phyloP scores from a whole-genome alignment of 306 rosid genomes.

The Quercus agrifolia region DNA sequence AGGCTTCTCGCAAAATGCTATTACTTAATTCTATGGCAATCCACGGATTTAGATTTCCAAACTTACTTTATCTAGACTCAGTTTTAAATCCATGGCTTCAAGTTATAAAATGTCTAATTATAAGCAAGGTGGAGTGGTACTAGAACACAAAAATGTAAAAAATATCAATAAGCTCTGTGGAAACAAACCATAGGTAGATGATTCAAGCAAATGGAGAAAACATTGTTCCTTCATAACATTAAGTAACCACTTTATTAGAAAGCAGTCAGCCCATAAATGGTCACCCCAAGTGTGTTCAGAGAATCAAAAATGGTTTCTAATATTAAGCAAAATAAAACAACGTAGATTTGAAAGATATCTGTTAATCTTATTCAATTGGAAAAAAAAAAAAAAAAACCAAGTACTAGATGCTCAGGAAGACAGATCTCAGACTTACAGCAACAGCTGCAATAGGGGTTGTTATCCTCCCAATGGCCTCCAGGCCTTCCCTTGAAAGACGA shows the following conservation, averaged over 20 bases:
- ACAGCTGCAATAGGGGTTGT: conserved; percentile 87
- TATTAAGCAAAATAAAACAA: background rate
- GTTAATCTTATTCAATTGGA: background rate
- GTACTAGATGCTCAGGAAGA: background rate
- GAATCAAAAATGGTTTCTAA: background rate
- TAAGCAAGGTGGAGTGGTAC: background rate
- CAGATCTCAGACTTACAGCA: conserved; percentile 55
- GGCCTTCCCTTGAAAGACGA: conserved; percentile 83
- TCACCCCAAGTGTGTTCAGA: background rate
- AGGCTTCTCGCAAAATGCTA: background rate
- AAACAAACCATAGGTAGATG: background rate
- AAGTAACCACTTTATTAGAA: conserved; percentile 1
- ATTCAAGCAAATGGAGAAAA: background rate
- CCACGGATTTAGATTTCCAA: background rate
- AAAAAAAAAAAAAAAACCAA: background rate
- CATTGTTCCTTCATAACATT: background rate
- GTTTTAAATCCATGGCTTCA: background rate
- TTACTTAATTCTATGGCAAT: too few relatives aligned
- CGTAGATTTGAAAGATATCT: background rate
- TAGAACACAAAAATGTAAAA: background rate
- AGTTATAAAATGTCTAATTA: background rate
- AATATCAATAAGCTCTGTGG: background rate
- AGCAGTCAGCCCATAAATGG: conserved; percentile 7
- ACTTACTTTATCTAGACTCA: background rate
- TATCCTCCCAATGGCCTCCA: conserved; percentile 80